These are phyloP conservation scores for Talaromyces borbonicus DNA, from an alignment of 495 filamentous ascomycete species.

Conservation along the genomic window DNA sequence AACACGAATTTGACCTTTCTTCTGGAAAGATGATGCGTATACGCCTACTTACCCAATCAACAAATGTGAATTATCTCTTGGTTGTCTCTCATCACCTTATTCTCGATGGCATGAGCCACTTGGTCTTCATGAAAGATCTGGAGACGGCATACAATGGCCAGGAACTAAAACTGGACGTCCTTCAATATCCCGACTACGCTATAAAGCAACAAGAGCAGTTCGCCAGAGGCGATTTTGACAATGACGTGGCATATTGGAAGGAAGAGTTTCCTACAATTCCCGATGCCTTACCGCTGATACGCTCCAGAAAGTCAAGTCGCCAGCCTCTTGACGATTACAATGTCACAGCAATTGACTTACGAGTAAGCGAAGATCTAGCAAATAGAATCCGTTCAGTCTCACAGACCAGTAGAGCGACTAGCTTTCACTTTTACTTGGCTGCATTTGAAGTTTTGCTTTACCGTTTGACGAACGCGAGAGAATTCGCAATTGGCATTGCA, in stretches of 20 bases:
- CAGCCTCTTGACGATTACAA: slow-evolving; percentile 6
- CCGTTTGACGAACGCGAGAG: slow-evolving; percentile 14
- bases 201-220: slow-evolving; percentile 14
- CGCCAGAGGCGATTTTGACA: slow-evolving; percentile 10
- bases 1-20: slow-evolving; percentile 21
- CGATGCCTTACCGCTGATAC: slow-evolving; percentile 25
- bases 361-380: neutral
- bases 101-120: slow-evolving; percentile 37
- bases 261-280: slow-evolving; percentile 17
- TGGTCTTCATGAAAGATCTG: slow-evolving; percentile 30
- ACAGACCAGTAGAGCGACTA: neutral
- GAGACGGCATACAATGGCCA: slow-evolving; percentile 25
- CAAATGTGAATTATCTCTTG: slow-evolving; percentile 18
- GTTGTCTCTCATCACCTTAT: slow-evolving; percentile 36
- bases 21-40: slow-evolving; percentile 23
- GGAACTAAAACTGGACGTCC: neutral
- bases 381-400: slow-evolving; percentile 13
- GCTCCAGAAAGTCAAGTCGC: slow-evolving; percentile 11
- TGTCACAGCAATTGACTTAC: slow-evolving; percentile 10
- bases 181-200: slow-evolving; percentile 21
- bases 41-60: slow-evolving; percentile 12
- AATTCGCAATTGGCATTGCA: slow-evolving; percentile 35
- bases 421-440: slow-evolving; percentile 37
- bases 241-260: slow-evolving; percentile 28
- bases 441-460: slow-evolving; percentile 23